Evolutionary conservation across 139 green algal species (phyloP).

Genomic region (Chlorella sorokiniana): DNA sequence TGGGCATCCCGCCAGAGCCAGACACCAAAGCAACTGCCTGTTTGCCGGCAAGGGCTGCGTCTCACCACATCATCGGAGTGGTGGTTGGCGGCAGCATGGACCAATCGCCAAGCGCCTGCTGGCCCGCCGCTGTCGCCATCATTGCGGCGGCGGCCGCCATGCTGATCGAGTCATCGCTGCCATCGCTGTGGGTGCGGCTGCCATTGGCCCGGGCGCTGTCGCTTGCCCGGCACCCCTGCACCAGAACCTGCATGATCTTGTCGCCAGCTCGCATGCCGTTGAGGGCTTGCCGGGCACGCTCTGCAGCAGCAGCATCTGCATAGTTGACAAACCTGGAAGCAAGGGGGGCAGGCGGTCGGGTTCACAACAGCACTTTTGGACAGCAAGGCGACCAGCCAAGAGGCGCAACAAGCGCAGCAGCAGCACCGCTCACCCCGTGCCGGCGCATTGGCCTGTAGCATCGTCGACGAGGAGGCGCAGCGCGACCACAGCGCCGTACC

Average conservation of each 20-base stretch:
- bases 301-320: neutral
- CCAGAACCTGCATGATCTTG: constrained; percentile 37
- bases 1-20: too few species aligned
- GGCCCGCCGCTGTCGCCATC: constrained; percentile 5
- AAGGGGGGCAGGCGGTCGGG: neutral
- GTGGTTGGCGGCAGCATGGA: neutral
- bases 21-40: too few species aligned
- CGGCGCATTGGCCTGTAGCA: constrained; percentile 23
- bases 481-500: constrained; percentile 33
- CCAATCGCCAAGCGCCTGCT: constrained; percentile 16
- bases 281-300: constrained; percentile 33
- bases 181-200: neutral
- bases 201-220: neutral
- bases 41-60: too few species aligned
- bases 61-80: constrained; percentile 18
- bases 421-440: constrained; percentile 26
- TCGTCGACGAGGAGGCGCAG: constrained; percentile 36
- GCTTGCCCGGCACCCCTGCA: constrained; percentile 27
- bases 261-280: constrained; percentile 32
- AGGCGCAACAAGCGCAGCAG: neutral
- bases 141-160: constrained; percentile 6
- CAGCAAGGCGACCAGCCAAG: neutral
- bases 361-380: neutral
- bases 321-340: constrained; percentile 33
- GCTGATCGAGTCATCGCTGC: neutral